These are phyloP conservation scores for Dendryphion nanum DNA, from an alignment of 2,329 filamentous ascomycete genomes.

Conservation along the genomic window DNA sequence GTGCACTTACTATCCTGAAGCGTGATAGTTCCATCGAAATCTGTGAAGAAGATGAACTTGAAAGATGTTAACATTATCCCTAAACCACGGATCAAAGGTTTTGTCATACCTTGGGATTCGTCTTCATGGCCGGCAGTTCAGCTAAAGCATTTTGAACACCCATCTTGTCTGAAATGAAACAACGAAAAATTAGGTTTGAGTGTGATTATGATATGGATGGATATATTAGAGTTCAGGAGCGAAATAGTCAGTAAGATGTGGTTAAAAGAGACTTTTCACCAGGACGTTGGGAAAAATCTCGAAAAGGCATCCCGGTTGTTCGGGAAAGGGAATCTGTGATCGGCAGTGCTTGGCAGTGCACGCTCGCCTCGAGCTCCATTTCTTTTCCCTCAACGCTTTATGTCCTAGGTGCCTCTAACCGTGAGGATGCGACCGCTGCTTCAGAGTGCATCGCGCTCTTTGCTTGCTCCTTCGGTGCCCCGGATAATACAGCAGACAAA, in stretches of 20 bases:
- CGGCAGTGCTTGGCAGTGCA: no score
- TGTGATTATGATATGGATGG: no score
- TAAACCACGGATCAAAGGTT: neutral
- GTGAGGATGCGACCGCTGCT: conserved; percentile 42
- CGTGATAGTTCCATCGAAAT: conserved; percentile 97
- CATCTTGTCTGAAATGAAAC: conserved; percentile 34
- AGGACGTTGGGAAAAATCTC: no score
- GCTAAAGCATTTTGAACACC: conserved; percentile 30
- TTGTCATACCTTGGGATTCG: conserved; percentile 58
- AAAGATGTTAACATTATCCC: conserved; percentile 12
- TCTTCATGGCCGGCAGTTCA: conserved; percentile 47
- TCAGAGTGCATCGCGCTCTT: conserved; percentile 39
- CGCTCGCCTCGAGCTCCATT: no score
- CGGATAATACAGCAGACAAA: conserved; percentile 12
- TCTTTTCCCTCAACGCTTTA: no score
- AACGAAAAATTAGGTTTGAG: no score
- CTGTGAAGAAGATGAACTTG: conserved; percentile 96
- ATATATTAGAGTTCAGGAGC: no score
- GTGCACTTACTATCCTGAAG: conserved; percentile 59
- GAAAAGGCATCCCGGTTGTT: no score
- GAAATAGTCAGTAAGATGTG: no score
- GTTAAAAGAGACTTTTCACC: no score
- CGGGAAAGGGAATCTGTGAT: no score
- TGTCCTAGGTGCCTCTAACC: no score
- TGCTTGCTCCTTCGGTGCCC: conserved; percentile 17